These are phyloP conservation scores for Apiospora sp. DNA, from an alignment of 2,329 filamentous ascomycete genomes.

Conservation along the genomic window DNA sequence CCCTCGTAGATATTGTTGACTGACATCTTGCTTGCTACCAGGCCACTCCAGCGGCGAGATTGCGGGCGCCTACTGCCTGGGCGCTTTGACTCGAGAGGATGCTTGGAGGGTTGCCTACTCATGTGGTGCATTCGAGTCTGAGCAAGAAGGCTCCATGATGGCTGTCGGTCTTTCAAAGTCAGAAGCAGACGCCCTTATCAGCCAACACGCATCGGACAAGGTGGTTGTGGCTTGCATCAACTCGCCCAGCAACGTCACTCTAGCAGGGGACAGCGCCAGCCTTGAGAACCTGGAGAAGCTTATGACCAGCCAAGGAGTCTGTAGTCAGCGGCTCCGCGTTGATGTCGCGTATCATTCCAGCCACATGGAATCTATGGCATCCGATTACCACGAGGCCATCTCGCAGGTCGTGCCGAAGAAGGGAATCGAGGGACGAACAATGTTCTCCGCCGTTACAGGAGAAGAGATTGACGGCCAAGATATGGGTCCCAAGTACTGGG, in stretches of 20 bases:
- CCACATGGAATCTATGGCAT: constrained; percentile 8
- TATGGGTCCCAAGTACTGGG: constrained; percentile 5
- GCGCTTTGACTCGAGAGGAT: neutral
- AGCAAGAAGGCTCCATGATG: constrained; percentile 12
- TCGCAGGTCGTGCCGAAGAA: neutral
- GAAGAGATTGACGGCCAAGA: neutral
- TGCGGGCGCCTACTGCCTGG: constrained; percentile 20
- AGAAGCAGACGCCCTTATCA: constrained; percentile 8
- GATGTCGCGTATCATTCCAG: constrained; percentile 20
- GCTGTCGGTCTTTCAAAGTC: neutral
- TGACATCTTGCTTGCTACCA: neutral
- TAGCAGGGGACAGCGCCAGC: constrained; percentile 8
- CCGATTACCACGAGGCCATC: constrained; percentile 3
- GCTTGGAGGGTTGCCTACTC: constrained; percentile 16
- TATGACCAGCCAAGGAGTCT: neutral
- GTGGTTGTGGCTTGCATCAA: constrained; percentile 14
- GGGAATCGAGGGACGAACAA: neutral
- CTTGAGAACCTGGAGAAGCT: neutral
- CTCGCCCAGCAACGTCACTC: constrained; percentile 17
- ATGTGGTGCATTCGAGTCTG: constrained; percentile 13
- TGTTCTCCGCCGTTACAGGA: constrained; percentile 19
- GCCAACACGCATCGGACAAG: neutral
- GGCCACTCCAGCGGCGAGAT: constrained; percentile 23
- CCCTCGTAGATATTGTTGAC: neutral
- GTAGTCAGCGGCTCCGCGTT: constrained; percentile 7